These are phyloP conservation scores for Prorocentrum cordatum DNA, from an alignment of 169 alveolate genomes.

Conservation along the genomic window DNA sequence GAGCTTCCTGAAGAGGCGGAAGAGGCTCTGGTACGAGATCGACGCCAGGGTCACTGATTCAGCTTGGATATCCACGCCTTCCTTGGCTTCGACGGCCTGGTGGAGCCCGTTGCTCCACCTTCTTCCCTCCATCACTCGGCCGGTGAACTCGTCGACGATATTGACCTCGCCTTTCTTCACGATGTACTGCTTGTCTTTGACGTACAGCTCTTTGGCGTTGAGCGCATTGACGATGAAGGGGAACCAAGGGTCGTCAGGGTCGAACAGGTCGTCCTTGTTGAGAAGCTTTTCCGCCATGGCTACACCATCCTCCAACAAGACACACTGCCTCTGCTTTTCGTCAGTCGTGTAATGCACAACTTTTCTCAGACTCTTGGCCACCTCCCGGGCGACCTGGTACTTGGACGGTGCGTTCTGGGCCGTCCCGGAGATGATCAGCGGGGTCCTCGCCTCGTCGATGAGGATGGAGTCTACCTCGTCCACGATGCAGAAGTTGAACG, in stretches of 20 bases:
- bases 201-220: slow-evolving; percentile 65
- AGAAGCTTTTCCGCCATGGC: slow-evolving; percentile 47
- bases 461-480: slow-evolving; percentile 69
- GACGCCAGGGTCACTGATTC: slow-evolving; percentile 62
- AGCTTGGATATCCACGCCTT: too few relatives aligned
- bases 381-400: too few relatives aligned
- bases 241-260: slow-evolving; percentile 67
- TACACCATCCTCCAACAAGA: slow-evolving; percentile 61
- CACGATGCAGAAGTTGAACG: slow-evolving; percentile 56
- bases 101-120: slow-evolving; percentile 67
- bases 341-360: slow-evolving; percentile 68
- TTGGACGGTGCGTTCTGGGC: slow-evolving; percentile 55
- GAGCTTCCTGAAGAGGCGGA: slow-evolving; percentile 59
- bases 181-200: slow-evolving; percentile 64
- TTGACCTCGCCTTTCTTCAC: slow-evolving; percentile 61
- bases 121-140: slow-evolving; percentile 63
- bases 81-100: too few relatives aligned
- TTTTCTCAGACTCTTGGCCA: too few relatives aligned
- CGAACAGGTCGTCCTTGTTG: slow-evolving; percentile 45
- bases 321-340: slow-evolving; percentile 58
- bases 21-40: slow-evolving; percentile 51
- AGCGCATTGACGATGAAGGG: slow-evolving; percentile 52
- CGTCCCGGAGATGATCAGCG: slow-evolving; percentile 57
- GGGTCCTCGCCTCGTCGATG: slow-evolving; percentile 63
- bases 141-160: slow-evolving; percentile 68